Conservation (phyloP, 2,329 filamentous ascomycete species). For the Cytospora piceicola region DNA sequence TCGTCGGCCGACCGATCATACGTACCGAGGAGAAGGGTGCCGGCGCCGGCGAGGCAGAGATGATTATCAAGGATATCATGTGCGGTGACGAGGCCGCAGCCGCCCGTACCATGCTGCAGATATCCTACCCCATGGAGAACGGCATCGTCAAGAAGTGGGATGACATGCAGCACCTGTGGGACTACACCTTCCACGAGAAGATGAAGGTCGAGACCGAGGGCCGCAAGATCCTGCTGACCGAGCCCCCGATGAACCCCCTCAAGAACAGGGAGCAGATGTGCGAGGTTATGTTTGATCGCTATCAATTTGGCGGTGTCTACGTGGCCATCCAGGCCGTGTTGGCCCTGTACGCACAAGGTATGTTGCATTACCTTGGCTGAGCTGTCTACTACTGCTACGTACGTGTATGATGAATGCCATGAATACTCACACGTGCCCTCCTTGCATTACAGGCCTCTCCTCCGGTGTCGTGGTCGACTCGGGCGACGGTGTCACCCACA, state of each 20-base stretch:
- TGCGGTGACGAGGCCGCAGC: slow-evolving; percentile 97
- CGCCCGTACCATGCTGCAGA: slow-evolving; percentile 95
- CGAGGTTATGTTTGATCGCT: slow-evolving; percentile 98
- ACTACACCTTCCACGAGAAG: slow-evolving; percentile 98
- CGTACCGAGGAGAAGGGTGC: slow-evolving; percentile 82
- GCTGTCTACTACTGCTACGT: background rate
- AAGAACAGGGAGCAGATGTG: slow-evolving; percentile 98
- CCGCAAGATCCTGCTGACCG: slow-evolving; percentile 95
- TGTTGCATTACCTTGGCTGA: slow-evolving; percentile 33
- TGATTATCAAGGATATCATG: slow-evolving; percentile 97
- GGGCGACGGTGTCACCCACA: slow-evolving; percentile 96
- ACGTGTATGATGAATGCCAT: background rate
- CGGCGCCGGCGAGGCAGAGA: slow-evolving; percentile 47
- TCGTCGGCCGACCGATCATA: slow-evolving; percentile 95
- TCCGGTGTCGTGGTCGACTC: slow-evolving; percentile 98
- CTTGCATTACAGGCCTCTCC: slow-evolving; percentile 65
- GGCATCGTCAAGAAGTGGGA: slow-evolving; percentile 99
- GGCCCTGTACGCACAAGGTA: slow-evolving; percentile 94
- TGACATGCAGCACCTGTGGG: slow-evolving; percentile 99
- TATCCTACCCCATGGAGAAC: slow-evolving; percentile 99
- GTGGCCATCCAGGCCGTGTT: slow-evolving; percentile 97
- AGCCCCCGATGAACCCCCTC: slow-evolving; percentile 96
- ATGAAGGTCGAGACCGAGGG: slow-evolving; percentile 88
- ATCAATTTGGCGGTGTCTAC: slow-evolving; percentile 94
- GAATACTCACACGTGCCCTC: slow-evolving; percentile 7